Percentiles rank a stretch among this genome's conserved stretches.
Evolutionary conservation across 495 filamentous ascomycete genomes (phyloP).

Genomic region (Tuber microsphaerosporum): DNA sequence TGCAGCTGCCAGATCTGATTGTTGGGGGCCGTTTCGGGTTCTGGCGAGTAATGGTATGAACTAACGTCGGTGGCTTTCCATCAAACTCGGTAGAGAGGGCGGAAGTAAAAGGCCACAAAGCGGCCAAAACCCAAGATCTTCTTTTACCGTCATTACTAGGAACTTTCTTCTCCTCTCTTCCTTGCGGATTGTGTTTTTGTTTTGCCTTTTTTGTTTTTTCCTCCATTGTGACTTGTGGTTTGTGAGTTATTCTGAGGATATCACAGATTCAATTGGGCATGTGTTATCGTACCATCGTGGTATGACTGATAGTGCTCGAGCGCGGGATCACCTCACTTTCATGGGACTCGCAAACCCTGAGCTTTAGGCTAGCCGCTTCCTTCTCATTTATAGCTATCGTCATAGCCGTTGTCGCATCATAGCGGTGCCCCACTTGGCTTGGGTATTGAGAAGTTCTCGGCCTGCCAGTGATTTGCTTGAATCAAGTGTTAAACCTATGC

Average conservation of each 20-base stretch:
- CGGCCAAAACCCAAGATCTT: background rate
- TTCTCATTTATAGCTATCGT: background rate
- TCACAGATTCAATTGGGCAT: background rate
- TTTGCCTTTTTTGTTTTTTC: background rate
- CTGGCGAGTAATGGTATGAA: background rate
- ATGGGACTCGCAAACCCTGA: background rate
- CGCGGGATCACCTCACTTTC: background rate
- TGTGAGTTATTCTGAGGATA: background rate
- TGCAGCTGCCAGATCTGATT: background rate
- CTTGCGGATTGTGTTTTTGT: background rate
- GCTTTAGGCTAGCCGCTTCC: background rate
- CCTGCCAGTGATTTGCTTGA: background rate
- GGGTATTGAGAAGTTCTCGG: background rate
- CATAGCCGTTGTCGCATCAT: background rate
- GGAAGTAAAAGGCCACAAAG: conserved; percentile 1
- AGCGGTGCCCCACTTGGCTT: background rate
- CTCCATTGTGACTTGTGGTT: background rate
- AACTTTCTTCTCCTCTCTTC: background rate
- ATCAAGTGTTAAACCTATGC: background rate
- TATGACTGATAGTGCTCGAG: background rate
- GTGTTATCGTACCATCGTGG: background rate
- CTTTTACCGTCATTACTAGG: background rate
- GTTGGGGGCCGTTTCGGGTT: background rate
- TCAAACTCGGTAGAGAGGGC: background rate
- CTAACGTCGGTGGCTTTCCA: conserved; percentile 4